phyloP scores from a whole-genome alignment of 208 protist species.

The Lotmaria passim region DNA sequence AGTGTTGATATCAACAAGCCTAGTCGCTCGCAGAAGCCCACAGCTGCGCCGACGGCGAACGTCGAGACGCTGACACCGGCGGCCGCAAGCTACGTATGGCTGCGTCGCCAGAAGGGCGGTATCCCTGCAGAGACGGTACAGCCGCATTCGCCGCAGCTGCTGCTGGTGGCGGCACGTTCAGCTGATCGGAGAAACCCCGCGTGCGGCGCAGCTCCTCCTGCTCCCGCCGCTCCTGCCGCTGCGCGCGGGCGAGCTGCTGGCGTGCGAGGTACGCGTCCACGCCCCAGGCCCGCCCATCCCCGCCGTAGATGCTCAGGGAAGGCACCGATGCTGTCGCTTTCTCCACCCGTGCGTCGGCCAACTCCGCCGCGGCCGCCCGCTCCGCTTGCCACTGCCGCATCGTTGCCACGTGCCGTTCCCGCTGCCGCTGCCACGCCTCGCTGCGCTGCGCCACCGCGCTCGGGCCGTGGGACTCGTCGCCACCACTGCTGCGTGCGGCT shows the following conservation, averaged over 20 bases:
- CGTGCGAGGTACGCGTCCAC: constrained; percentile 24
- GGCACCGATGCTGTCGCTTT: constrained; percentile 1
- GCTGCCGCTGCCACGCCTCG: constrained; percentile 46
- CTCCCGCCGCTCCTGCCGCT: constrained; percentile 14
- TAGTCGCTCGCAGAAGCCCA: constrained; percentile 3
- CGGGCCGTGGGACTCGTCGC: not conserved
- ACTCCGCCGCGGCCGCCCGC: constrained; percentile 37
- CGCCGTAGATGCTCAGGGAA: constrained; percentile 24
- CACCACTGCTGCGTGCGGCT: not conserved
- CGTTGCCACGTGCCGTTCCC: constrained; percentile 45
- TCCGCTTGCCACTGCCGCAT: constrained; percentile 44
- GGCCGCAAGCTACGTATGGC: constrained; percentile 38
- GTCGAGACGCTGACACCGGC: constrained; percentile 11
- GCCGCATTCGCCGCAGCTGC: not conserved
- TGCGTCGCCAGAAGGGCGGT: not conserved
- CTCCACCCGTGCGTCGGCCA: constrained; percentile 16
- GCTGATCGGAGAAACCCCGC: too few species aligned
- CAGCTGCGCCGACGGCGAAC: not conserved
- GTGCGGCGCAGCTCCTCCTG: not conserved
- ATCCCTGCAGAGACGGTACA: not conserved
- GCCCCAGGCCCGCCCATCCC: constrained; percentile 27
- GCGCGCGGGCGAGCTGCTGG: constrained; percentile 25
- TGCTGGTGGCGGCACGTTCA: not conserved
- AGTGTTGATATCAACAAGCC: not conserved
- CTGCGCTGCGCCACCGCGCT: constrained; percentile 43